These are phyloP conservation scores for Zygosaccharomyces pseudorouxii DNA, from an alignment of 805 yeast genomes.

Conservation along the genomic window DNA sequence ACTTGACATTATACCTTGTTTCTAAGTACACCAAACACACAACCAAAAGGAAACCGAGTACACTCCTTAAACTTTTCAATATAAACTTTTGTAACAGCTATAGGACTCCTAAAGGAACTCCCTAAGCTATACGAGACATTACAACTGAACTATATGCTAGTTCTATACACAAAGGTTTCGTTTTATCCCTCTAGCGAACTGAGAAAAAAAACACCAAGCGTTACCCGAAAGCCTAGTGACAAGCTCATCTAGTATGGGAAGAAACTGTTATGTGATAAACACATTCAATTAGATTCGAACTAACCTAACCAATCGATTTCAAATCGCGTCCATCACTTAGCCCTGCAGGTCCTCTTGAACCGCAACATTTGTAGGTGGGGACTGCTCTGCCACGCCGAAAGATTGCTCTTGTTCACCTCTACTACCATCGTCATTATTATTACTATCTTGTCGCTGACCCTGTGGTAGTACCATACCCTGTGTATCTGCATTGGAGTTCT, in stretches of 20 bases:
- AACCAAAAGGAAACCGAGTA: not conserved
- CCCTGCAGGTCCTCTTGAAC: not conserved
- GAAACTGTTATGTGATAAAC: not conserved
- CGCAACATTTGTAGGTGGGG: not conserved
- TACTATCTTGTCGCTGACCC: not conserved
- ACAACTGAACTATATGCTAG: not conserved
- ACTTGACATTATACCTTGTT: conserved; percentile 6
- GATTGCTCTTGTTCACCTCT: not conserved
- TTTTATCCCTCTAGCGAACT: not conserved
- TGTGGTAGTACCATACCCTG: not conserved
- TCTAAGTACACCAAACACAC: not conserved
- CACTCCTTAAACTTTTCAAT: not conserved
- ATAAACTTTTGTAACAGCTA: not conserved
- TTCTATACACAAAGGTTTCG: not conserved
- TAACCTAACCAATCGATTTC: not conserved
- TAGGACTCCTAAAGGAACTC: not conserved
- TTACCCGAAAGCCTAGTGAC: not conserved
- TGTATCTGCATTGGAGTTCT: not conserved
- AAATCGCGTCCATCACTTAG: not conserved
- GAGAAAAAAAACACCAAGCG: not conserved
- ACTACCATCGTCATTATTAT: not conserved
- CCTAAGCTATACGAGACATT: not conserved
- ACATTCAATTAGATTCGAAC: not conserved
- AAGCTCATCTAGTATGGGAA: not conserved
- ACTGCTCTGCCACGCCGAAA: not conserved